Evolutionary conservation across 805 yeast genomes (phyloP).

Genomic region (Saturnispora halmiae): DNA sequence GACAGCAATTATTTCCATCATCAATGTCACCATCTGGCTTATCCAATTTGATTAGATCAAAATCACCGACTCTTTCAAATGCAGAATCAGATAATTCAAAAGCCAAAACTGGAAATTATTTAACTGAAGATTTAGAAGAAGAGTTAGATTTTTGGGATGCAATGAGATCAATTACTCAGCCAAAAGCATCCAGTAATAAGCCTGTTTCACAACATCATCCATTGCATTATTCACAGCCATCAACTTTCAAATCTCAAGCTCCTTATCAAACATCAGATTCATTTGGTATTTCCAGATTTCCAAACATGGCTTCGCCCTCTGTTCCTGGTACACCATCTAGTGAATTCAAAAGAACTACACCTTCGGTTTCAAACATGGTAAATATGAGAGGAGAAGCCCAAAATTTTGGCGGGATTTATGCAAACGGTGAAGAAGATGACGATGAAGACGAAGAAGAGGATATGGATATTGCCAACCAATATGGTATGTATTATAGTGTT

Average conservation of each 20-base stretch:
- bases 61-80: conserved; percentile 6
- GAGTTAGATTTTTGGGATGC: conserved; percentile 68
- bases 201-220: conserved; percentile 53
- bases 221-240: conserved; percentile 31
- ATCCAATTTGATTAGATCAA: conserved; percentile 3
- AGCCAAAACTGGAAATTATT: conserved; percentile 11
- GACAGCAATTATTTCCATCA: conserved; percentile 14
- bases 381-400: conserved; percentile 4
- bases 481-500: conserved; percentile 29
- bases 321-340: conserved; percentile 3
- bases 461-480: conserved; percentile 26
- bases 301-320: conserved; percentile 15
- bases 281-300: conserved; percentile 15
- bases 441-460: conserved; percentile 28
- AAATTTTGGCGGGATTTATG: conserved; percentile 12
- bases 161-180: conserved; percentile 46
- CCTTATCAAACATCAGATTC: conserved; percentile 17
- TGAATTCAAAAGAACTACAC: conserved; percentile 6
- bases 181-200: conserved; percentile 21
- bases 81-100: conserved; percentile 1
- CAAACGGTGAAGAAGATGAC: conserved; percentile 8
- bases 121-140: conserved; percentile 45
- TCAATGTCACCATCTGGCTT: conserved; percentile 4
- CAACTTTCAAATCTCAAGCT: conserved; percentile 15
- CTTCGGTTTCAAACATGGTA: conserved; percentile 10